Evolutionary conservation across 495 filamentous ascomycete genomes (phyloP), one percentile per base, ranked within the genome.

Genomic region (Penicillium egyptiacum): DNA sequence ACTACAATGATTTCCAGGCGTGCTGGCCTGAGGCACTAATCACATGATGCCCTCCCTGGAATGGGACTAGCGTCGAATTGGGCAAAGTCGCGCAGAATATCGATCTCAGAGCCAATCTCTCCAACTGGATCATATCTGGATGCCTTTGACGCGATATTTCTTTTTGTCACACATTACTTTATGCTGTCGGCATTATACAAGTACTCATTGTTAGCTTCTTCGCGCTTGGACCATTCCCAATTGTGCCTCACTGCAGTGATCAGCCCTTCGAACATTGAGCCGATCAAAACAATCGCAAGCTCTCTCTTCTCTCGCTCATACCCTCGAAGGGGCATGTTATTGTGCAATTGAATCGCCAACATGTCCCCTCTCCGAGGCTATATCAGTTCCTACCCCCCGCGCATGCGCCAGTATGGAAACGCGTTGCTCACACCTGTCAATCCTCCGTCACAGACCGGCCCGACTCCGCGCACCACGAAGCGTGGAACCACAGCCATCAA

Each of bases 401-500:
- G 94, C 61, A 75, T 99, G 66, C 88, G 92, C 71, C 86, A 87
- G 52, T 99, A 92, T 77, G 88, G 86, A 60, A 98, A 97, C 75
- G 89, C 94, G 58, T 84, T 99, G 56, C 83, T 98, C 53, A 89
- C 91, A 11, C 93, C 94, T 30, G 85, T 96, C 55, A 83, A 93
- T 52, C 89, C 87, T 59, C 83, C 85, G 23, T 75, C 78, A 57
- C 80, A 87, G 58, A 77, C 78, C 20, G 87, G 83, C 25, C 88
- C 90, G 9, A 77, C 84, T 19, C 81, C 89, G 56, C 85, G 93
- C 65, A 96, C 91, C 19, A 98, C 94, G 19, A 99, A 99, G 75
- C 89, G 94, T 69, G 95, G 94, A 37, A 98, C 94, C 3, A 91
- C 90, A 39, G 90, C 91, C 43, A 92, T 97, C 66, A 98, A 96